Conservation (phyloP, 441 rosid species). For the Syzygium syzygioides region DNA sequence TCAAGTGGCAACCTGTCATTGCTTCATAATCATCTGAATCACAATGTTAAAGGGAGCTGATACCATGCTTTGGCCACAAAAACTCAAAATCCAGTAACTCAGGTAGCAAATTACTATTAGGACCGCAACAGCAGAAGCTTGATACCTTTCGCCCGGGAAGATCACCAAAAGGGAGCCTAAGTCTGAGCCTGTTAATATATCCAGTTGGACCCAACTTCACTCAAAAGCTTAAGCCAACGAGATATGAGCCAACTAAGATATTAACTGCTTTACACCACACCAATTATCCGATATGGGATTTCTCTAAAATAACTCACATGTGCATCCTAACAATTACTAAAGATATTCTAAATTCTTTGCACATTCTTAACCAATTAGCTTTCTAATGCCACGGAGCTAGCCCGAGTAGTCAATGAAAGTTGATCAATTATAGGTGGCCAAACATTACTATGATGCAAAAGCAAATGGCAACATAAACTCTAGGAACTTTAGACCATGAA, state of each 20-base stretch:
- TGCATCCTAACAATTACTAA: background rate
- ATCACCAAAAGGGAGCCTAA: too few species aligned
- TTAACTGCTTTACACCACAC: too few species aligned
- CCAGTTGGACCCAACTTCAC: too few species aligned
- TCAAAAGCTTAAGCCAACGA: too few species aligned
- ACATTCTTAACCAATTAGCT: background rate
- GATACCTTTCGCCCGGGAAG: too few species aligned
- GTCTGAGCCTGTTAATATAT: too few species aligned
- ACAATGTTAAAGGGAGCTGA: background rate
- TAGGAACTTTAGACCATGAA: background rate
- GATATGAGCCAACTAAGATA: too few species aligned
- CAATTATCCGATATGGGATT: too few species aligned
- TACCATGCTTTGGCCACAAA: background rate
- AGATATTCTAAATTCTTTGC: background rate
- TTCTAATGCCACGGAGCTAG: background rate
- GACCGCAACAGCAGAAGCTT: too few species aligned
- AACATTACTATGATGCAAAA: background rate
- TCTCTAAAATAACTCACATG: too few species aligned
- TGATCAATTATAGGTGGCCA: background rate
- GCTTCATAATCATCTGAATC: background rate
- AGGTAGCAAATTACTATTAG: background rate
- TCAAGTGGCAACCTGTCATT: background rate
- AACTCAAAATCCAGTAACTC: background rate
- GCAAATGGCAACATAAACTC: background rate
- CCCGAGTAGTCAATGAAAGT: background rate